phyloP scores from a whole-genome alignment of 805 yeast genomes.

The Candida xyloterini region DNA sequence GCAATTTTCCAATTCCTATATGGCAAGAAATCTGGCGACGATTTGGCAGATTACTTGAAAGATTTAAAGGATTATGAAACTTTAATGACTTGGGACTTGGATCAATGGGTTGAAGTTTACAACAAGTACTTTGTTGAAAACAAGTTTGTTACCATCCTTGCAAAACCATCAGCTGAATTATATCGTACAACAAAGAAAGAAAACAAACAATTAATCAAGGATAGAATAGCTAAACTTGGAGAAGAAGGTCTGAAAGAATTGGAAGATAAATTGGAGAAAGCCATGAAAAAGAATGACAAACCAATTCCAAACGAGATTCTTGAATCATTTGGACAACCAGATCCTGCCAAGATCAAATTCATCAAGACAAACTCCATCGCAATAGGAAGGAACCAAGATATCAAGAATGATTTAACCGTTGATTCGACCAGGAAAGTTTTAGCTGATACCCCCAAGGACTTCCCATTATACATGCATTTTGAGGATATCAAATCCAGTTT shows the following conservation, averaged over 20 bases:
- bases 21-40: slow-evolving; percentile 61
- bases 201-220: slow-evolving; percentile 45
- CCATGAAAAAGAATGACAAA: slow-evolving; percentile 65
- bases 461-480: slow-evolving; percentile 71
- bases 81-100: slow-evolving; percentile 56
- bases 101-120: slow-evolving; percentile 64
- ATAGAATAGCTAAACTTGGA: slow-evolving; percentile 54
- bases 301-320: slow-evolving; percentile 73
- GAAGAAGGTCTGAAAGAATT: slow-evolving; percentile 55
- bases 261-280: slow-evolving; percentile 50
- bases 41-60: slow-evolving; percentile 53
- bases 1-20: slow-evolving; percentile 80
- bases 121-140: slow-evolving; percentile 54
- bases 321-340: slow-evolving; percentile 62
- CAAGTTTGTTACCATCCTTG: slow-evolving; percentile 62
- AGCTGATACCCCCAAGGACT: slow-evolving; percentile 39
- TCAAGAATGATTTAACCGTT: slow-evolving; percentile 26
- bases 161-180: slow-evolving; percentile 64
- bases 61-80: slow-evolving; percentile 58
- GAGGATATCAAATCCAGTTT: slow-evolving; percentile 82
- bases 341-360: slow-evolving; percentile 70
- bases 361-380: slow-evolving; percentile 65
- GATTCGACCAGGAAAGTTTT: slow-evolving; percentile 20
- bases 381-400: slow-evolving; percentile 46
- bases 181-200: slow-evolving; percentile 52